A percentile compares a stretch with the other conserved stretches of the same genome.
phyloP scores from a whole-genome alignment of 164 flowering plant genomes.

The Amborella trichopoda region DNA sequence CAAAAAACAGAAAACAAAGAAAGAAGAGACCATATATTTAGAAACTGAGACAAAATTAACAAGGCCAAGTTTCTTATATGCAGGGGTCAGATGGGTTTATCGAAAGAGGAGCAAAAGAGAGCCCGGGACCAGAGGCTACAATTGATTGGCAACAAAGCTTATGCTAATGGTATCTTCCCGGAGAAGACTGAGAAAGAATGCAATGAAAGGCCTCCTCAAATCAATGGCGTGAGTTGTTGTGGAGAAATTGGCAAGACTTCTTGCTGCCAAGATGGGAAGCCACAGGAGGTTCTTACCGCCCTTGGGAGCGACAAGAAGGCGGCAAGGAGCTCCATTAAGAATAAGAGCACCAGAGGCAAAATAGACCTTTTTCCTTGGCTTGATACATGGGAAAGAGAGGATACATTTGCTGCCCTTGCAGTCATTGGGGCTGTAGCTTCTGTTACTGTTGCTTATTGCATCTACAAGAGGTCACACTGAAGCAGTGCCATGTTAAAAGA shows the following conservation, averaged over 20 bases:
- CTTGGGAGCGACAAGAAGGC: conserved; percentile 16
- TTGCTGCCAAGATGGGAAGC: conserved; percentile 40
- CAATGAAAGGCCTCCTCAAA: neutral
- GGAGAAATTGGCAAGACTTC: conserved; percentile 35
- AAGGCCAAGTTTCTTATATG: conserved; percentile 4
- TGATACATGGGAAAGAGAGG: conserved; percentile 90
- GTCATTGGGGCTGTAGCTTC: conserved; percentile 67
- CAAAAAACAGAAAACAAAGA: no score
- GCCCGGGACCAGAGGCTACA: conserved; percentile 44
- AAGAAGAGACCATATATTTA: no score
- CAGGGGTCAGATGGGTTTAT: conserved; percentile 98
- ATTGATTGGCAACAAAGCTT: conserved; percentile 9
- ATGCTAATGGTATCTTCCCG: conserved; percentile 4
- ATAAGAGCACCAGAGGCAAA: conserved; percentile 26
- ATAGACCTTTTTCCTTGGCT: conserved; percentile 66
- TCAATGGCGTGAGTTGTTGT: conserved; percentile 29
- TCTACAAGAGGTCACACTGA: conserved; percentile 40
- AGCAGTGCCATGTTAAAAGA: no score
- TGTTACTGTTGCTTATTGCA: conserved; percentile 54
- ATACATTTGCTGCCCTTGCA: conserved; percentile 78
- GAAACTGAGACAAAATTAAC: no score
- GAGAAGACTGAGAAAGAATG: conserved; percentile 19
- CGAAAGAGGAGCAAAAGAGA: conserved; percentile 76
- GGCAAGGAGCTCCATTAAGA: conserved; percentile 19
- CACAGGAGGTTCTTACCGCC: no score